Conservation (phyloP, 139 green algal species). For the Coelastrella sp. region DNA sequence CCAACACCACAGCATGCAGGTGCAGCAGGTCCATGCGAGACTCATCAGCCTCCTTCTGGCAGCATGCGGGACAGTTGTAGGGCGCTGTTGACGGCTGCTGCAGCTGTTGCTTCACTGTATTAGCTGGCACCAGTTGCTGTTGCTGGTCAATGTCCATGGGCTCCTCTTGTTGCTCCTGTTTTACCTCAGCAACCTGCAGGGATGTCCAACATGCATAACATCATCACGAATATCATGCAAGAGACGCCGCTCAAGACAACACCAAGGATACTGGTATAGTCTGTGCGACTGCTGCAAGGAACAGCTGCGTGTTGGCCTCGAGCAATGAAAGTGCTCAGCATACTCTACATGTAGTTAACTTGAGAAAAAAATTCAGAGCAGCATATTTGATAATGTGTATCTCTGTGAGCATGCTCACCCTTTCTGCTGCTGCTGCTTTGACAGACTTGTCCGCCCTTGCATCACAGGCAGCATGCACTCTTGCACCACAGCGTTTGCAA, state of each 20-base stretch:
- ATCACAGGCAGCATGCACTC: constrained; percentile 22
- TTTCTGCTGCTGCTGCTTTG: not conserved
- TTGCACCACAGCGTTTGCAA: constrained; percentile 21
- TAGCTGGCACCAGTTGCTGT: not conserved
- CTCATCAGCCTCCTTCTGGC: constrained; percentile 22
- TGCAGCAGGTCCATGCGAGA: constrained; percentile 35
- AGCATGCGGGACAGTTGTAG: constrained; percentile 21
- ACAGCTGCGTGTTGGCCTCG: too few species aligned
- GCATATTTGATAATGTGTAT: not conserved
- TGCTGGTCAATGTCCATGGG: constrained; percentile 17
- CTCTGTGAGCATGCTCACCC: not conserved
- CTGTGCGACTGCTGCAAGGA: not conserved
- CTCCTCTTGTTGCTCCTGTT: not conserved
- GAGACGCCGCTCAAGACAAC: too few species aligned
- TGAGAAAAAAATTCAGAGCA: too few species aligned
- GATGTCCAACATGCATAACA: not conserved
- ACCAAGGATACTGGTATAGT: not conserved
- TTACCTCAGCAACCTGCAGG: constrained; percentile 4
- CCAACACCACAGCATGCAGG: constrained; percentile 31
- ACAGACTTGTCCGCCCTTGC: not conserved
- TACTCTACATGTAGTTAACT: too few species aligned
- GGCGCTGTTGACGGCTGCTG: not conserved
- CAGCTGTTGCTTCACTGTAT: not conserved
- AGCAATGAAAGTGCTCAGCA: too few species aligned
- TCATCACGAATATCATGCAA: not conserved